Percentiles rank a stretch among this genome's conserved stretches.
phyloP scores from a whole-genome alignment of 2,329 filamentous ascomycete genomes.

The Alternaria consortialis region DNA sequence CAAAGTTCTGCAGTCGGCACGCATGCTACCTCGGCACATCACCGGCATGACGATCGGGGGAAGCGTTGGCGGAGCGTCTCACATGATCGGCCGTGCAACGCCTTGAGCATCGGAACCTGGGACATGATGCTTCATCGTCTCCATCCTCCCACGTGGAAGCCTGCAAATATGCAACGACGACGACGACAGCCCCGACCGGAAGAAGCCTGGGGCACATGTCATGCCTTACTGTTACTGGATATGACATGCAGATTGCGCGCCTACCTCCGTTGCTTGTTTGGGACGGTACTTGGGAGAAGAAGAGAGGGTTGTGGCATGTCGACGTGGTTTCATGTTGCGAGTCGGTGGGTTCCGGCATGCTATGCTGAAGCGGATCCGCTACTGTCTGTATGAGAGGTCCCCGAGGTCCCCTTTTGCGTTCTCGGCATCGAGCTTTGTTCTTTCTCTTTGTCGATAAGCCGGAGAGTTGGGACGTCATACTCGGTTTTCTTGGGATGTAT shows the following conservation, averaged over 20 bases:
- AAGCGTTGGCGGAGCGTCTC: not conserved
- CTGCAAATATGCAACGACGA: too few relatives aligned
- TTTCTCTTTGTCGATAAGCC: not conserved
- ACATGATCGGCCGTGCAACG: not conserved
- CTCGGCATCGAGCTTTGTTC: not conserved
- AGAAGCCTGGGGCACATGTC: not conserved
- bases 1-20: too few relatives aligned
- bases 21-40: not conserved
- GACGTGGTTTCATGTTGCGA: not conserved
- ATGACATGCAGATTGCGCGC: not conserved
- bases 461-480: too few relatives aligned
- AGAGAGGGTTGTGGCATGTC: not conserved
- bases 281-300: not conserved
- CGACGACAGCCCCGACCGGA: not conserved
- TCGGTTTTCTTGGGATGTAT: not conserved
- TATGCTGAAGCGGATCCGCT: not conserved
- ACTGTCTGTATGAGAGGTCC: not conserved
- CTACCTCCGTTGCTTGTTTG: not conserved
- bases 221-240: not conserved
- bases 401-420: not conserved
- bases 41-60: conserved; percentile 2
- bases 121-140: too few relatives aligned
- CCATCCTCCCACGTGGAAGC: not conserved
- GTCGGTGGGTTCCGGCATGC: not conserved
- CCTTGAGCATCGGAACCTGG: not conserved